Conservation (phyloP, 768 basidiomycete genomes). For the Scleroderma citrinum region DNA sequence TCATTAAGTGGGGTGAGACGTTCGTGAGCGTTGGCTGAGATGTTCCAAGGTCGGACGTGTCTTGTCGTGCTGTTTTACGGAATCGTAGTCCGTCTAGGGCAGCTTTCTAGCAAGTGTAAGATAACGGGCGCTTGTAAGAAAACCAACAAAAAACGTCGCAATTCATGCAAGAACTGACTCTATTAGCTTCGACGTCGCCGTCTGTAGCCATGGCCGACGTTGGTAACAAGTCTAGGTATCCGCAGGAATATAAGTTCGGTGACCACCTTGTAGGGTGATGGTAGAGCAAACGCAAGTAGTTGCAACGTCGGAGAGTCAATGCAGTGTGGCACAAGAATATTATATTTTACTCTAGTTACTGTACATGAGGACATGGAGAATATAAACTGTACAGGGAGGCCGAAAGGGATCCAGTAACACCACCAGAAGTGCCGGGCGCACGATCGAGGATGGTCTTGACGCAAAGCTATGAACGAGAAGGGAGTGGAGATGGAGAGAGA, state of each 20-base stretch:
- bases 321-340: conserved; percentile 37
- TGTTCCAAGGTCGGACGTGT: conserved; percentile 19
- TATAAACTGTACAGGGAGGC: conserved; percentile 14
- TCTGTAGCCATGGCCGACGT: conserved; percentile 41
- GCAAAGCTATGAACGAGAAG: too few species aligned
- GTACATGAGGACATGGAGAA: conserved; percentile 19
- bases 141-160: conserved; percentile 18
- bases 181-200: conserved; percentile 39
- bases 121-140: conserved; percentile 29
- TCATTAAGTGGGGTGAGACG: conserved; percentile 40
- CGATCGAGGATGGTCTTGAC: neutral
- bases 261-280: conserved; percentile 16
- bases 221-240: conserved; percentile 15
- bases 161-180: conserved; percentile 40
- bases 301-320: conserved; percentile 52
- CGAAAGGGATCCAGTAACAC: conserved; percentile 1
- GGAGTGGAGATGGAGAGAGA: neutral
- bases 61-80: conserved; percentile 36
- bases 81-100: conserved; percentile 43
- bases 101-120: conserved; percentile 31
- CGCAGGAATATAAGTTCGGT: conserved; percentile 8
- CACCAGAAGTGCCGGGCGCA: neutral
- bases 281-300: conserved; percentile 23
- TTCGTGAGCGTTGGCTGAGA: conserved; percentile 59
- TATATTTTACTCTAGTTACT: conserved; percentile 31